Evolutionary conservation across 495 filamentous ascomycete species (phyloP).

Genomic region (Penicillium fimorum): DNA sequence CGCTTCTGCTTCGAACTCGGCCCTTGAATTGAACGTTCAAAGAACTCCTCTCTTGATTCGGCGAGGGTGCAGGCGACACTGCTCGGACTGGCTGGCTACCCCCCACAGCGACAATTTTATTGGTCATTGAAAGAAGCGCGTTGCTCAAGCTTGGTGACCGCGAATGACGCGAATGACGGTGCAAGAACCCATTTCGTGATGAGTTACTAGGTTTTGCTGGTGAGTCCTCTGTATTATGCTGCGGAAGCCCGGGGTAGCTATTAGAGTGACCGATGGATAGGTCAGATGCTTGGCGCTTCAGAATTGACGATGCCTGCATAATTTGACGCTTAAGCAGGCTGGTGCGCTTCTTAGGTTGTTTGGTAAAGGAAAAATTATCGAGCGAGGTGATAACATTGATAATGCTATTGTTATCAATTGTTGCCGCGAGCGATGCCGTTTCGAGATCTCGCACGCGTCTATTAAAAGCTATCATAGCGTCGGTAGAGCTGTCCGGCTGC

Average conservation of each 20-base stretch:
- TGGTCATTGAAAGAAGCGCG: slow-evolving; percentile 62
- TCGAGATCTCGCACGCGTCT: slow-evolving; percentile 45
- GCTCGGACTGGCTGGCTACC: slow-evolving; percentile 55
- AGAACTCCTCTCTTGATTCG: slow-evolving; percentile 53
- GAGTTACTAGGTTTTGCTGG: slow-evolving; percentile 52
- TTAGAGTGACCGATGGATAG: slow-evolving; percentile 32
- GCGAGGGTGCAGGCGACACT: slow-evolving; percentile 36
- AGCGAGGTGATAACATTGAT: slow-evolving; percentile 55
- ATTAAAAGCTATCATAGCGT: slow-evolving; percentile 47
- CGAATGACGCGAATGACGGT: slow-evolving; percentile 46
- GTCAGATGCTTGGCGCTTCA: slow-evolving; percentile 40
- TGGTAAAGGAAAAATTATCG: slow-evolving; percentile 59
- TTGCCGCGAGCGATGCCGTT: slow-evolving; percentile 62
- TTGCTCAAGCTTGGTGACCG: slow-evolving; percentile 62
- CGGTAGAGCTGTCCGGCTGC: slow-evolving; percentile 46
- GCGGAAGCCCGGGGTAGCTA: slow-evolving; percentile 31
- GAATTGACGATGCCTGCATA: slow-evolving; percentile 35
- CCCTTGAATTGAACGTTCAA: slow-evolving; percentile 52
- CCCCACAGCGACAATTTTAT: slow-evolving; percentile 61
- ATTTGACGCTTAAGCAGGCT: slow-evolving; percentile 55
- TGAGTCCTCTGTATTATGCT: slow-evolving; percentile 28
- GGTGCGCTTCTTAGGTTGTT: slow-evolving; percentile 40
- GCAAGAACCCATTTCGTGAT: slow-evolving; percentile 48
- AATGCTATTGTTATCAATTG: slow-evolving; percentile 61
- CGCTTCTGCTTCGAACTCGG: slow-evolving; percentile 73